Base-by-base conservation (phyloP, 345 rosid genomes). In the Citrus sinensis region DNA sequence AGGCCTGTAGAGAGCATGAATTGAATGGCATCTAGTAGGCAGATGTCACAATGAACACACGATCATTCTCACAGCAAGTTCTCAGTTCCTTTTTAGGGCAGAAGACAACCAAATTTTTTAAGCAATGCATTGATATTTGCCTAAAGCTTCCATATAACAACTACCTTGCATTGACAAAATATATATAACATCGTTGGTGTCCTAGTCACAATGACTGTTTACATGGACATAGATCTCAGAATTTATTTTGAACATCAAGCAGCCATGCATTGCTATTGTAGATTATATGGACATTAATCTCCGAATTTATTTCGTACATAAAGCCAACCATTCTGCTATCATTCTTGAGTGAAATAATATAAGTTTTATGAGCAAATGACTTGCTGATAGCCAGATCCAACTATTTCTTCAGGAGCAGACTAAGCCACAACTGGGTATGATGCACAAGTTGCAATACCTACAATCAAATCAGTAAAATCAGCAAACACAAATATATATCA, bases 401-500 rank as follows among this genome's bases (percentile, higher is more conserved):
- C 7, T 16, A 17, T 42, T 58, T 42, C 49, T 35, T 67, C 30
- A 11, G 35, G 35, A 19, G 55, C 68, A 27, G 39, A 65, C 73
- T 83, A 92, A 19, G 93, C 94, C 55, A 94, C 92, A 73, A 90
- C 40, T 0, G 98, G 97, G 85, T 91, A 92, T 19, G 98, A 93
- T 75, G 99, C 97, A 74, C 99, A 96, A 61, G 98, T 92, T 37
- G 99, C 94, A 69, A 95, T 66, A 79, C 99, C 99, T 95, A 83
- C 87, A 86, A 70, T 13, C 20, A 77, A 67, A 75, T 34, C 67
- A 40, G 54, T 39, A 80, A 25, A 37, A 78, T 74, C 29, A 77
- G 42, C 35, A 34, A 20, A 56, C 54, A 40, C 6, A 49, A 46
- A 71, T 40, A 13, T 11, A 11, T 13, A 46, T 46, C 51, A 46